phyloP scores from a whole-genome alignment of 1,284 basidiomycete genomes.

The Uromyces viciae-fabae region DNA sequence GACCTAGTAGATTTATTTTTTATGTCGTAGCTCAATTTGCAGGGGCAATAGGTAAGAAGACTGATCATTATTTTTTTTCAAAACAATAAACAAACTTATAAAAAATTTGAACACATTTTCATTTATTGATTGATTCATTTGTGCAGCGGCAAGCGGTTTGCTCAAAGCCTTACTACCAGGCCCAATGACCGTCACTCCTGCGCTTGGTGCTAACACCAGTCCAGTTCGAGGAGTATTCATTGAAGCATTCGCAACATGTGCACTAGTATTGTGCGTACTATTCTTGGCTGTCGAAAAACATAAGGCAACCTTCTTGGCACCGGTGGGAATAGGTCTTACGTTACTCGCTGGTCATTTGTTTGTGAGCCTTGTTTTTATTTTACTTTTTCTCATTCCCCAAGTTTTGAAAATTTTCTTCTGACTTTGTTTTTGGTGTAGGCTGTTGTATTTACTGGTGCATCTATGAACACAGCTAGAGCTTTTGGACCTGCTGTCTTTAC shows the following conservation, averaged over 20 bases:
- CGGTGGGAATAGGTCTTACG: slow-evolving; percentile 68
- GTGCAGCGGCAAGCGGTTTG: slow-evolving; percentile 27
- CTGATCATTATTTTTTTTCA: neutral
- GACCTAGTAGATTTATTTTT: slow-evolving; percentile 45
- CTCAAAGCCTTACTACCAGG: slow-evolving; percentile 26
- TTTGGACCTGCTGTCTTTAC: slow-evolving; percentile 43
- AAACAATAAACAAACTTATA: too few relatives aligned
- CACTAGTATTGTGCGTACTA: slow-evolving; percentile 31
- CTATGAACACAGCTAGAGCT: slow-evolving; percentile 43
- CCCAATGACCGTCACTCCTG: slow-evolving; percentile 28
- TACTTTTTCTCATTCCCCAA: neutral
- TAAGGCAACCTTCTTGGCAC: slow-evolving; percentile 67
- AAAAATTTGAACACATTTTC: neutral
- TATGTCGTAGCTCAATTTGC: slow-evolving; percentile 46
- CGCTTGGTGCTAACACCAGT: slow-evolving; percentile 25
- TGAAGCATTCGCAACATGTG: slow-evolving; percentile 32
- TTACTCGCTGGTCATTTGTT: slow-evolving; percentile 67
- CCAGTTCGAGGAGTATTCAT: slow-evolving; percentile 36
- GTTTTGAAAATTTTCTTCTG: neutral
- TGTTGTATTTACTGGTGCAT: slow-evolving; percentile 39
- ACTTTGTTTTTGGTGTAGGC: neutral
- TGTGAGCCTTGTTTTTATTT: slow-evolving; percentile 49
- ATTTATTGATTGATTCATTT: neutral
- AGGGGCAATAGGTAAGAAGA: slow-evolving; percentile 20
- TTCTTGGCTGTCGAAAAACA: slow-evolving; percentile 57